Conservation (phyloP, 495 filamentous ascomycete genomes). For the Penicillium odoratum region DNA sequence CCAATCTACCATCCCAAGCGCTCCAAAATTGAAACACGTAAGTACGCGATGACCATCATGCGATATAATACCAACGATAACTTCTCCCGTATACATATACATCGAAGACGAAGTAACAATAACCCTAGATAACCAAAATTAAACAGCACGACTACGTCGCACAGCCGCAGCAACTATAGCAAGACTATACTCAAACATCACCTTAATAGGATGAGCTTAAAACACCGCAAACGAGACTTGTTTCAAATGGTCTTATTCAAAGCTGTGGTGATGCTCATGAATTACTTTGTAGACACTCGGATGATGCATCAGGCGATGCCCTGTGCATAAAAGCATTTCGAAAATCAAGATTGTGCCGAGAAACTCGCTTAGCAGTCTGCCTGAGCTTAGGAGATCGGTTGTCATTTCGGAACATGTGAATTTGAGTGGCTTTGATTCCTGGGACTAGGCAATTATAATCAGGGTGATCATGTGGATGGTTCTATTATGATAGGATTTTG, state of each 20-base stretch:
- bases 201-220: neutral
- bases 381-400: neutral
- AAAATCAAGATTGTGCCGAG: neutral
- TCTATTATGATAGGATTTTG: neutral
- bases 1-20: neutral
- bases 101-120: neutral
- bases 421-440: neutral
- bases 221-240: neutral
- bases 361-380: neutral
- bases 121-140: neutral
- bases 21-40: neutral
- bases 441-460: neutral
- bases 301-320: neutral
- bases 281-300: neutral
- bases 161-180: neutral
- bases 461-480: neutral
- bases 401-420: neutral
- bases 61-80: neutral
- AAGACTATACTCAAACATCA: neutral
- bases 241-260: neutral
- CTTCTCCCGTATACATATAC: neutral
- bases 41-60: neutral
- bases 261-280: neutral
- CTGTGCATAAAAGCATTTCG: neutral
- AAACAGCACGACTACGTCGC: neutral